phyloP scores from a whole-genome alignment of 1,284 basidiomycete genomes.

The Sporisorium sorghi region DNA sequence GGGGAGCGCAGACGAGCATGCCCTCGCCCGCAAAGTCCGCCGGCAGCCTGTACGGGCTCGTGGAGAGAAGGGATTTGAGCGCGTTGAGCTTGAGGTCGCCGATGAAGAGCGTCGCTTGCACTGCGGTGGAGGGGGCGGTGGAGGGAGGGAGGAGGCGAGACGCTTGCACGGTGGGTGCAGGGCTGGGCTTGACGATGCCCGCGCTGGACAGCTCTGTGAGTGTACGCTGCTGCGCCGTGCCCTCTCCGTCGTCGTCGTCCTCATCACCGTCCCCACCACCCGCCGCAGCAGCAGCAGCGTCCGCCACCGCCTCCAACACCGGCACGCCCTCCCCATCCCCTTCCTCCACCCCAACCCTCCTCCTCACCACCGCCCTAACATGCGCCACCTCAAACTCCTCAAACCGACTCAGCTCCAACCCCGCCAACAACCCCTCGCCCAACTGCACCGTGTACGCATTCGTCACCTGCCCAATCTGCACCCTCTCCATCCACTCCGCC shows the following conservation, averaged over 20 bases:
- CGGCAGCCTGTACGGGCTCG: constrained; percentile 45
- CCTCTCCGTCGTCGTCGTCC: constrained; percentile 4
- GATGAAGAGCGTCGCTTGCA: constrained; percentile 62
- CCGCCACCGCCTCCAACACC: constrained; percentile 21
- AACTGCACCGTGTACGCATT: constrained; percentile 93
- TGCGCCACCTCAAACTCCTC: constrained; percentile 74
- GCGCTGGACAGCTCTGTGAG: background rate
- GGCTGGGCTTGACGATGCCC: background rate
- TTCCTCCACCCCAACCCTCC: background rate
- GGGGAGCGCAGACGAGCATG: constrained; percentile 64
- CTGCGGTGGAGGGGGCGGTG: constrained; percentile 1
- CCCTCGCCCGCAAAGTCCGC: constrained; percentile 69
- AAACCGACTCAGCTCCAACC: constrained; percentile 90
- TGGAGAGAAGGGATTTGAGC: constrained; percentile 52
- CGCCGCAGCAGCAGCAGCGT: background rate
- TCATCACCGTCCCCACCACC: background rate
- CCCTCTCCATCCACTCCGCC: constrained; percentile 78
- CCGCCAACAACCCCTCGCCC: constrained; percentile 84
- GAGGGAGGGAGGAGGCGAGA: background rate
- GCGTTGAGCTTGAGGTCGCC: constrained; percentile 67
- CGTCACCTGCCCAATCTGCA: constrained; percentile 94
- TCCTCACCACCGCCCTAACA: constrained; percentile 15
- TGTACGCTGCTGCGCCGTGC: background rate
- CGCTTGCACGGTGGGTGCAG: background rate
- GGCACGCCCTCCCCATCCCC: constrained; percentile 3